Base-by-base conservation (phyloP, 257 asterid genomes). In the Solanum neorickii region DNA sequence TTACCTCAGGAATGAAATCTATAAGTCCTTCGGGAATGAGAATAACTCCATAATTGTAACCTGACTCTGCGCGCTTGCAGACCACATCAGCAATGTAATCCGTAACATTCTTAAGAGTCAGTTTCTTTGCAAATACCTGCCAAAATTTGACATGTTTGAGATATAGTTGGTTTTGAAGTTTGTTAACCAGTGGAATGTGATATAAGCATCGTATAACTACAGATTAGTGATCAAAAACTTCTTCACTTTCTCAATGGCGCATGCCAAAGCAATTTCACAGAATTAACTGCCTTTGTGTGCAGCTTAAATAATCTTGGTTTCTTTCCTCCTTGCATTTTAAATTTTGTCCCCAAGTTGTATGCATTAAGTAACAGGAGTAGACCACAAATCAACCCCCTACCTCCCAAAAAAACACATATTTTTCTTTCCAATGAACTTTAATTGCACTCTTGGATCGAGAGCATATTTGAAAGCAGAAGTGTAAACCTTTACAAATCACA, bases 1-100 rank as follows among this genome's bases (percentile, higher is more conserved):
- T 90, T 90, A 97, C 99, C 98, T 97, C 99, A 14, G 99, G 99
- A 88, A 97, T 97, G 91, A 97, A 97, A 92, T 97, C 99, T n/a
- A 97, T 97, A 29, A 97, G 93, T 83, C 99, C 99, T 91, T 97
- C 99, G 3, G 99, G 99, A 65, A 97, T 97, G 86, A 97, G 99
- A 69, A 97, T 95, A 88, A 97, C 99, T 88, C 99, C 99, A 89
- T 97, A 97, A 88, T 97, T 95, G 90, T 91, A 94, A 42, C 99
- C 99, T 83, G 91, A 90, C 86, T 92, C 98, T 7, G 99, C 96
- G 82, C 99, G 99, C 90, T 97, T 95, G 91, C 95, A 89, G 86
- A 97, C 90, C 87, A 96, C 94, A 89, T 96, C 97, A 29, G 97
- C 95, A 88, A 97, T 94, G 88, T 96, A 89, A 91, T 95, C 95